Percentiles rank a stretch among this genome's conserved stretches.
Conservation (phyloP, 495 filamentous ascomycete species). For the Trichoderma asperelloides region DNA sequence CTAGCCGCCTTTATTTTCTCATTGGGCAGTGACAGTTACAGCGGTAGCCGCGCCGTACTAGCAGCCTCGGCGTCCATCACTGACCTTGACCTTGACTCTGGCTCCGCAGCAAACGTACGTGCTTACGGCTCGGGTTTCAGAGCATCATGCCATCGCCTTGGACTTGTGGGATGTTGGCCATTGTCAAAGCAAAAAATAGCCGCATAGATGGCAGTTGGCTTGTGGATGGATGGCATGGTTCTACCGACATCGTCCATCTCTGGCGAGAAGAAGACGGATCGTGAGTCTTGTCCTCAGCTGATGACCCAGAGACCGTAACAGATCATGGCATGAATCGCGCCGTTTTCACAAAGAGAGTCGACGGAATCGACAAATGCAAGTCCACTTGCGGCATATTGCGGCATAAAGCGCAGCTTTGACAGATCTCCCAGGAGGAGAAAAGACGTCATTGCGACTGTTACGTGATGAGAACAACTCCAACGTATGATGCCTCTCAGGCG, state of each 20-base stretch:
- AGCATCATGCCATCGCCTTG: background rate
- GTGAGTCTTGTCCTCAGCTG: background rate
- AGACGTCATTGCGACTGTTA: background rate
- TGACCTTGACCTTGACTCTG: background rate
- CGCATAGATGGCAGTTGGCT: background rate
- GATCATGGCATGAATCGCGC: background rate
- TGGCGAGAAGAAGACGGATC: background rate
- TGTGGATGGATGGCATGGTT: background rate
- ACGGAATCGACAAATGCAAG: background rate
- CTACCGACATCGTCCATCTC: background rate
- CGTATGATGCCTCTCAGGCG: background rate
- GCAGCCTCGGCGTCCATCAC: background rate
- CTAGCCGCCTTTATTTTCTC: background rate
- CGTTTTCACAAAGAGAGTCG: background rate
- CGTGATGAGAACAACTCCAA: background rate
- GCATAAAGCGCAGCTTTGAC: background rate
- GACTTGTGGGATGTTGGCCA: background rate
- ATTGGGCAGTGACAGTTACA: background rate
- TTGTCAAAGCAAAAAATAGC: background rate
- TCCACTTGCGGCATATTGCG: slow-evolving; percentile 1
- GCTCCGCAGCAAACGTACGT: background rate
- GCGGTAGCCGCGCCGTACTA: background rate
- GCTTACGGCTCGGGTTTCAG: background rate
- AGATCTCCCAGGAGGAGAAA: background rate
- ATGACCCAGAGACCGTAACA: background rate